Percentiles rank a stretch among this genome's conserved stretches.
phyloP scores from a whole-genome alignment of 805 yeast species.

The Pichia sporocuriosa region DNA sequence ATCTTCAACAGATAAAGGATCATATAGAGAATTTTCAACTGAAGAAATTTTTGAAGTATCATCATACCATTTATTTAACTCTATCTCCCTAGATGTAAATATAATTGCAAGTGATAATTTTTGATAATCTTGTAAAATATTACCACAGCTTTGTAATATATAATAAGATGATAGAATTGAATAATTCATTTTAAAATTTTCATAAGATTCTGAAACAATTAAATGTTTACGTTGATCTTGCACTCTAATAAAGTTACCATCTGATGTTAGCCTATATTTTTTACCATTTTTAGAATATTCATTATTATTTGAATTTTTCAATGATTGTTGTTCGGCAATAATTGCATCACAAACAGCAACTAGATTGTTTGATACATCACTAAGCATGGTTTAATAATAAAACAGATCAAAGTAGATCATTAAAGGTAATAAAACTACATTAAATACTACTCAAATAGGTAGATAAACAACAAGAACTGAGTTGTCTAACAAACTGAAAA shows the following conservation, averaged over 20 bases:
- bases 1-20: constrained; percentile 24
- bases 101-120: constrained; percentile 42
- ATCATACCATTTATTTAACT: constrained; percentile 40
- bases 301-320: constrained; percentile 26
- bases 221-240: constrained; percentile 44
- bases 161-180: constrained; percentile 38
- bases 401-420: too few species aligned
- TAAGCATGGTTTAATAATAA: constrained; percentile 12
- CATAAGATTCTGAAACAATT: constrained; percentile 31
- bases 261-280: constrained; percentile 38
- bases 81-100: constrained; percentile 45
- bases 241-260: constrained; percentile 42
- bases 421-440: too few species aligned
- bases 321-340: constrained; percentile 17
- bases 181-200: constrained; percentile 24
- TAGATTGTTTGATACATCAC: constrained; percentile 26
- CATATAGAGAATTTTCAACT: constrained; percentile 29
- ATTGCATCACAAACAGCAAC: constrained; percentile 24
- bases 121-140: constrained; percentile 29
- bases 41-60: constrained; percentile 38
- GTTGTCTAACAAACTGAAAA: too few species aligned
- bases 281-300: constrained; percentile 37
- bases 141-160: constrained; percentile 36
- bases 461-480: too few species aligned
- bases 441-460: too few species aligned